Evolutionary conservation across 2,329 filamentous ascomycete genomes (phyloP).

Genomic region (Aspergillus chevalieri): DNA sequence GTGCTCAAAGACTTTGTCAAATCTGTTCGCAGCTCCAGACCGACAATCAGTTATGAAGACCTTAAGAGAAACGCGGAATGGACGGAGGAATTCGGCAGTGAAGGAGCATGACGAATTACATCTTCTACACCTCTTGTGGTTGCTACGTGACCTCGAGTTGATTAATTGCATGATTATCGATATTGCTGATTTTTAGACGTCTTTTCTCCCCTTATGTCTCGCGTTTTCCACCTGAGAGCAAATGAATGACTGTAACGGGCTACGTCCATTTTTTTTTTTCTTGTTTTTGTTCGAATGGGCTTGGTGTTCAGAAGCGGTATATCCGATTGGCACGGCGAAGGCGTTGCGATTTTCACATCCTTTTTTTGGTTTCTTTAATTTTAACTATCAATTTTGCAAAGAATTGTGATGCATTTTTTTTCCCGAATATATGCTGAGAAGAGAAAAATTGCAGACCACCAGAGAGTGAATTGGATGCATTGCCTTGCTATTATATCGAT

Average conservation of each 20-base stretch:
- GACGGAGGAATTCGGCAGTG: slow-evolving; percentile 94
- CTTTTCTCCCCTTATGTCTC: slow-evolving; percentile 1
- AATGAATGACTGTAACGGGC: slow-evolving; percentile 1
- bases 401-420: not conserved
- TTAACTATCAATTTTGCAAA: not conserved
- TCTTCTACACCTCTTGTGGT: not conserved
- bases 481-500: too few species aligned
- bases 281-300: slow-evolving; percentile 9
- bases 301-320: slow-evolving; percentile 27
- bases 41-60: slow-evolving; percentile 85
- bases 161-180: not conserved
- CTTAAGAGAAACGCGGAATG: slow-evolving; percentile 79
- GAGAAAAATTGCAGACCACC: too few species aligned
- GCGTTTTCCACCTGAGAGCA: too few species aligned
- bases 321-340: slow-evolving; percentile 4
- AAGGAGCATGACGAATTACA: slow-evolving; percentile 54
- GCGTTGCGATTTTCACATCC: slow-evolving; percentile 2
- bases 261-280: slow-evolving; percentile 6
- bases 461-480: too few species aligned
- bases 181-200: not conserved
- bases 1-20: slow-evolving; percentile 88
- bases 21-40: slow-evolving; percentile 79
- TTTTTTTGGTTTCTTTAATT: not conserved
- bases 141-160: not conserved
- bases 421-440: too few species aligned